Base-by-base conservation (phyloP, 2,329 filamentous ascomycete genomes). In the Monascus ruber region DNA sequence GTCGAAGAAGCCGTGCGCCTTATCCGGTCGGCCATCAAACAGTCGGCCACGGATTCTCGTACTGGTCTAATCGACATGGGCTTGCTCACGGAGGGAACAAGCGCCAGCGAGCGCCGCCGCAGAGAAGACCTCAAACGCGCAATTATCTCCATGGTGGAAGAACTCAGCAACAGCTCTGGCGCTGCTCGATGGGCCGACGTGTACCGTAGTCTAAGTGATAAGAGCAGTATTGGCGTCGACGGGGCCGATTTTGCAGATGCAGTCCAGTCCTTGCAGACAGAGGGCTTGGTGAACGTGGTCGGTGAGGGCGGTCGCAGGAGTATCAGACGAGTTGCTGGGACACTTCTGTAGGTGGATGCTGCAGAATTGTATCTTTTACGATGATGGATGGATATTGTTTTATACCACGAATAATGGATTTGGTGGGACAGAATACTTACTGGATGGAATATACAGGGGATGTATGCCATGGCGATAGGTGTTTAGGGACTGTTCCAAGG, bases 41-140 rank as follows among this genome's bases (percentile, higher is more conserved):
- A 94, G 47, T 85, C 89, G 0, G 91, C 91, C n/a, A 98, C 93
- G 0, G 93, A 98, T 59, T 70, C 85, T 0, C 74, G 94, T 51
- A 85, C 81, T 0, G 91, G 91, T 40, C 73, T 94, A 41, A 96
- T 98, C 54, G 91, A 98, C 59, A 96, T 98, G 91, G 83, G 84
- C 40, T 70, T 98, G 36, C 71, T 98, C 46, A 95, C 88, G 0
- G 91, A 96, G 57, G 91, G 91, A n/a, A 93, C 85, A 2, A 87
- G 83, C 51, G 80, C 86, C 0, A 79, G 79, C n/a, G 91, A 96
- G 60, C 73, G 91, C 37, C 80, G 85, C 57, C 72, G 85, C 47
- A 83, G 81, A 57, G 79, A 83, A 31, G 88, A 95, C 59, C 68
- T 98, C 54, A 94, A 93, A 71, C 77, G 75, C 41, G 87, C 83